Conservation (phyloP, 148 eudicot species). For the Arbutus unedo region DNA sequence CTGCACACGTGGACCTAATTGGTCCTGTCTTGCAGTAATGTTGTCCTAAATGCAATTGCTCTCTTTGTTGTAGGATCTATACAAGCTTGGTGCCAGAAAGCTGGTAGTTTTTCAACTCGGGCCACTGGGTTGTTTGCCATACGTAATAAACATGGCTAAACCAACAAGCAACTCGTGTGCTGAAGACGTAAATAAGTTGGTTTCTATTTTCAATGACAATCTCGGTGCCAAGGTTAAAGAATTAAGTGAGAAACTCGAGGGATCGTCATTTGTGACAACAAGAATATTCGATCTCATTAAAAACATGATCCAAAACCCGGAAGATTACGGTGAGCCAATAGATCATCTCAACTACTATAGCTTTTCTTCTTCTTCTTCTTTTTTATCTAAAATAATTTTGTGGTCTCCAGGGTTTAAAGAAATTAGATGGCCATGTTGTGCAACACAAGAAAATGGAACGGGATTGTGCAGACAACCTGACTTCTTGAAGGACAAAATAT, state of each 20-base stretch:
- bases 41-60: too few relatives aligned
- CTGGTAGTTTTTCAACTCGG: conserved; percentile 11
- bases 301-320: neutral
- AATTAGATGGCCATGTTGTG: too few relatives aligned
- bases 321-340: conserved; percentile 5
- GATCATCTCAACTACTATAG: too few relatives aligned
- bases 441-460: too few relatives aligned
- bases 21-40: too few relatives aligned
- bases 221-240: conserved; percentile 5
- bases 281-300: conserved; percentile 1
- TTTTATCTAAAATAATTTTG: too few relatives aligned
- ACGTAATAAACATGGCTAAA: neutral
- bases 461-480: neutral
- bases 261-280: neutral
- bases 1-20: too few relatives aligned
- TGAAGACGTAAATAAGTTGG: neutral
- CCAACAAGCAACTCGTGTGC: neutral
- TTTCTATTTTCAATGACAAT: conserved; percentile 4
- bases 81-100: conserved; percentile 3
- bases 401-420: too few relatives aligned
- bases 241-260: neutral
- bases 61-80: neutral
- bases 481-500: too few relatives aligned
- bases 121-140: conserved; percentile 14
- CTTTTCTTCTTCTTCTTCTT: too few relatives aligned